A percentile compares a stretch with the other conserved stretches of the same genome.
phyloP scores from a whole-genome alignment of 2,329 filamentous ascomycete species.

The Aspergillus intermedius region DNA sequence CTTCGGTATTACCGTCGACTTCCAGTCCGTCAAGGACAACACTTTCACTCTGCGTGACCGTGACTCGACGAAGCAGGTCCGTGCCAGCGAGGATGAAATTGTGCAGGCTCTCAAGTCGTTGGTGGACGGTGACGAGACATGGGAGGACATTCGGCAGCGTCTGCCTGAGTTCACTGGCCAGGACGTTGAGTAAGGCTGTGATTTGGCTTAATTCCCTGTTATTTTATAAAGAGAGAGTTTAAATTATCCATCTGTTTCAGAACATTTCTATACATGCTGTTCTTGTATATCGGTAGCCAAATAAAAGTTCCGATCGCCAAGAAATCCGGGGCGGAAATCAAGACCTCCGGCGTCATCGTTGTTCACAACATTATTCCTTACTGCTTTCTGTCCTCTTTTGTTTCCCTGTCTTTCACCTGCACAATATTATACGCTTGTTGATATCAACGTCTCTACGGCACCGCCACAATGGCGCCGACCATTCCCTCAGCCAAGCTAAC shows the following conservation, averaged over 20 bases:
- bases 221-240: not conserved
- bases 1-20: constrained; percentile 89
- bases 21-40: constrained; percentile 84
- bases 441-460: not conserved
- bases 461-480: constrained; percentile 30
- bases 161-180: constrained; percentile 81
- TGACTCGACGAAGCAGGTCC: constrained; percentile 85
- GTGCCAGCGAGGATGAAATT: constrained; percentile 73
- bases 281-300: not conserved
- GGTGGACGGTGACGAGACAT: constrained; percentile 57
- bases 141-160: constrained; percentile 66
- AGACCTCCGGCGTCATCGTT: too few species aligned
- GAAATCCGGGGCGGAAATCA: too few species aligned
- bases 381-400: not conserved
- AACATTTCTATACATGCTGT: not conserved
- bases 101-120: constrained; percentile 63
- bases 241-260: constrained; percentile 12
- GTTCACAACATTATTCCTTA: too few species aligned
- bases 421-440: not conserved
- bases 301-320: not conserved
- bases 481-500: constrained; percentile 53
- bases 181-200: constrained; percentile 41
- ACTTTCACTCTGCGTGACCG: constrained; percentile 83
- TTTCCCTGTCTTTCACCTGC: constrained; percentile 4
- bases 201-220: constrained; percentile 1